Conservation (phyloP, 2,329 filamentous ascomycete species). For the Tothia fuscella region DNA sequence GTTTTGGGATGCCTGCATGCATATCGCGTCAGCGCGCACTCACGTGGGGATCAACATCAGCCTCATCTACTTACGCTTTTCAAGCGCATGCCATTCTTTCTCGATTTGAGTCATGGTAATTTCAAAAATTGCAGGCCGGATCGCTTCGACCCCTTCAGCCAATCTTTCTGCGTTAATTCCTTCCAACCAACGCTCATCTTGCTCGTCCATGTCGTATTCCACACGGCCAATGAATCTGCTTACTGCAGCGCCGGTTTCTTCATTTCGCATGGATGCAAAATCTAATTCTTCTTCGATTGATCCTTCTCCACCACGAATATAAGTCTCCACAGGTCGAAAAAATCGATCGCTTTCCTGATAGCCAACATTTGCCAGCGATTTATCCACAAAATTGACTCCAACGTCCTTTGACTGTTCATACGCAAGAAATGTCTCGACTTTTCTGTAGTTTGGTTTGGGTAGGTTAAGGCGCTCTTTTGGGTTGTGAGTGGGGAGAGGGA, state of each 20-base stretch:
- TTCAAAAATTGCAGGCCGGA: slow-evolving; percentile 90
- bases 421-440: slow-evolving; percentile 64
- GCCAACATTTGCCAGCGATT: slow-evolving; percentile 88
- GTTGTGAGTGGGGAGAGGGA: slow-evolving; percentile 69
- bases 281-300: slow-evolving; percentile 53
- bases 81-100: slow-evolving; percentile 93
- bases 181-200: slow-evolving; percentile 93
- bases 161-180: slow-evolving; percentile 68
- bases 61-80: slow-evolving; percentile 50
- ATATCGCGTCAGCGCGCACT: neutral
- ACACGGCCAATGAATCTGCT: slow-evolving; percentile 58
- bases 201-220: slow-evolving; percentile 99
- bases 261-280: slow-evolving; percentile 35
- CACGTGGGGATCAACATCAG: neutral
- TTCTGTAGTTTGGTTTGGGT: slow-evolving; percentile 62
- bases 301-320: slow-evolving; percentile 52
- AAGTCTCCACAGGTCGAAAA: slow-evolving; percentile 58
- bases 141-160: slow-evolving; percentile 61
- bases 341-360: slow-evolving; percentile 94
- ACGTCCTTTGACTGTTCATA: slow-evolving; percentile 79
- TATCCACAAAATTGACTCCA: slow-evolving; percentile 84
- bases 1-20: slow-evolving; percentile 65
- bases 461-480: slow-evolving; percentile 69
- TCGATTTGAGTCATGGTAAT: slow-evolving; percentile 98
- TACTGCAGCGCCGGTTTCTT: slow-evolving; percentile 1